These are phyloP conservation scores for Petrea volubilis DNA, from an alignment of 257 asterid genomes.

Conservation along the genomic window DNA sequence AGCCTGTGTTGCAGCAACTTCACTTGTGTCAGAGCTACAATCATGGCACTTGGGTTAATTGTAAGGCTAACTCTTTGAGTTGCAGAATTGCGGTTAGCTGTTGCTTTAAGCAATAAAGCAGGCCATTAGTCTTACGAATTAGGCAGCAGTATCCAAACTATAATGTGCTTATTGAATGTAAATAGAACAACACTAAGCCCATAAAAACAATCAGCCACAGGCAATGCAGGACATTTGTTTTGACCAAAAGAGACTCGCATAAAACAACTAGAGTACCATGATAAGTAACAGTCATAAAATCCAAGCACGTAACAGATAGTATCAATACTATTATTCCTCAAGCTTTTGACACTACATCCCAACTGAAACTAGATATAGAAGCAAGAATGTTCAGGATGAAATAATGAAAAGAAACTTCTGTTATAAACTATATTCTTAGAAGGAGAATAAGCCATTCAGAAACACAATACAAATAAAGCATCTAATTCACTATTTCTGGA, in stretches of 20 bases:
- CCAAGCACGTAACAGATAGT: constrained; percentile 1
- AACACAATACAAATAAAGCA: neutral
- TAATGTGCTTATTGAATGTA: neutral
- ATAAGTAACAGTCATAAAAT: neutral
- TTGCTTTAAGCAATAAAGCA: neutral
- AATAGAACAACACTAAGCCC: neutral
- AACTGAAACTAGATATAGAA: constrained; percentile 14
- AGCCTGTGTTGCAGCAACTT: neutral
- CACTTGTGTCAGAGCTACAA: neutral
- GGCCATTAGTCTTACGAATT: neutral
- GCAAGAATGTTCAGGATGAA: neutral
- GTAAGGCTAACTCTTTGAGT: neutral
- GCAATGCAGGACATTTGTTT: neutral
- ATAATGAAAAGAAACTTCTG: neutral
- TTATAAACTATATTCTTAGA: neutral
- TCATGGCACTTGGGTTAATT: too few species aligned
- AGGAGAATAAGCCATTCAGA: constrained; percentile 1
- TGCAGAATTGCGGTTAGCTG: neutral
- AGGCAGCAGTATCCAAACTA: neutral
- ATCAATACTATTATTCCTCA: constrained; percentile 5
- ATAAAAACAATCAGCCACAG: neutral
- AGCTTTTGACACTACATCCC: constrained; percentile 4
- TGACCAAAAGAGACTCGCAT: neutral
- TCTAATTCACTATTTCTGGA: neutral
- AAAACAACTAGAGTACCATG: neutral